Percentiles rank a stretch among this genome's conserved stretches.
These are phyloP conservation scores for Colletotrichum sp. DNA, from an alignment of 2,329 filamentous ascomycete genomes.

Conservation along the genomic window DNA sequence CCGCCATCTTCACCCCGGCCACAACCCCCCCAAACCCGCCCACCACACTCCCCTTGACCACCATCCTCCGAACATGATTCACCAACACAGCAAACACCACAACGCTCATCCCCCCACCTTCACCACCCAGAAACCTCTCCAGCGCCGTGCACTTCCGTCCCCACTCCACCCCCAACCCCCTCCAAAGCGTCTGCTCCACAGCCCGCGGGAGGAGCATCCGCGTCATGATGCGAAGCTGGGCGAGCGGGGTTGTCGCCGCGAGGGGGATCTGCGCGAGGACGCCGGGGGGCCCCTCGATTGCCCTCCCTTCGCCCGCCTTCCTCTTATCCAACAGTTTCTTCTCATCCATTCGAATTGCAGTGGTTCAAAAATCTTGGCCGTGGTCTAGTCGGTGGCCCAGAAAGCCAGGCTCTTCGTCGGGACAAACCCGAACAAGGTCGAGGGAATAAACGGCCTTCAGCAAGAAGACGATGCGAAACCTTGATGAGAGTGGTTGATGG, in stretches of 20 bases:
- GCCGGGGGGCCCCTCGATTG: background rate
- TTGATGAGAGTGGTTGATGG: background rate
- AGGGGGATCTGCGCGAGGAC: background rate
- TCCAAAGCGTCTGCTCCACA: accelerated
- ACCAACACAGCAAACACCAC: slow-evolving; percentile 39
- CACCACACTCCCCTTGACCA: slow-evolving; percentile 33
- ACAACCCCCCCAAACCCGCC: slow-evolving; percentile 35
- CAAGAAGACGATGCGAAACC: background rate
- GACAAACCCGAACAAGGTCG: too few species aligned
- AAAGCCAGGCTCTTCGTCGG: too few species aligned
- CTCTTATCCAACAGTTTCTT: background rate
- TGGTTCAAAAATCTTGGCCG: accelerated
- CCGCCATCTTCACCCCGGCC: slow-evolving; percentile 40
- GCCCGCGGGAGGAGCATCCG: accelerated
- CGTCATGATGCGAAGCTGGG: background rate
- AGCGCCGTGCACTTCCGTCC: background rate
- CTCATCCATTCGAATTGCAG: background rate
- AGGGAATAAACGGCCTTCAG: accelerated
- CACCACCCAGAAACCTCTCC: slow-evolving; percentile 18
- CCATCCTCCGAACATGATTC: slow-evolving; percentile 42
- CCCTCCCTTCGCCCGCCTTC: too few species aligned
- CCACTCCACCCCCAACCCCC: background rate
- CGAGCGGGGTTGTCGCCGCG: background rate
- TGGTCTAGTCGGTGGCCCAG: background rate
- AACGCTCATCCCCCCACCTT: slow-evolving; percentile 3